Base-by-base conservation (phyloP, 306 rosid genomes). In the Alnus glutinosa region DNA sequence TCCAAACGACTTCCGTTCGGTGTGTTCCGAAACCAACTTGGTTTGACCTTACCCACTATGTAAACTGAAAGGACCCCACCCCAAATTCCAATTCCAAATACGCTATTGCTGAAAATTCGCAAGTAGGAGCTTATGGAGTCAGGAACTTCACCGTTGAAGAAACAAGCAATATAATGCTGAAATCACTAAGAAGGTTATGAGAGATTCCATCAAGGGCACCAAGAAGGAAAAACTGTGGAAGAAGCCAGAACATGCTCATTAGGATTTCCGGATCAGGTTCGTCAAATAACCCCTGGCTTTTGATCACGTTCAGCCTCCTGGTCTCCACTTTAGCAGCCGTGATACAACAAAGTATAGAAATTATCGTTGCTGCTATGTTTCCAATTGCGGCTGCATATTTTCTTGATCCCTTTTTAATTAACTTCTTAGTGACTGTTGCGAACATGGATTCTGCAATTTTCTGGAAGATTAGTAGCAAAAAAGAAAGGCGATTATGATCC, bases 241-340 rank as follows among this genome's bases (percentile, higher is more conserved):
- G 8, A 86, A 79, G 55, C 89, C 92, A 9, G 86, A 42, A 78
- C 86, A 90, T 79, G 69, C 62, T 67, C 87, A 85, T 78, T 18
- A 87, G 89, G 42, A 80, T 66, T 36, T 19, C 50, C n/a, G 55
- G 83, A 0, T 78, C 36, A 1, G 79, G 82, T 9, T 73, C 75
- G 14, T 81, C 74, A n/a, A 73, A 15, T 16, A 87, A 9, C n/a
- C 80, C n/a, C n/a, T n/a, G 87, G 15, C 69, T 76, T n/a, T 6
- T 58, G 5, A 80, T 74, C 77, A 80, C 77, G 0, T 75, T 55
- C 15, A 85, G 49, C 62, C 86, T 83, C 59, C 62, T 64, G 2
- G 3, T 50, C 34, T 85, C 86, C 13, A 88, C 81, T 46, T 18
- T 64, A 11, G 87, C 89, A 28, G 89, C 87, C 0, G 46, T 55